Conservation (phyloP, 305 asterid genomes). For the Fraxinus floribunda region DNA sequence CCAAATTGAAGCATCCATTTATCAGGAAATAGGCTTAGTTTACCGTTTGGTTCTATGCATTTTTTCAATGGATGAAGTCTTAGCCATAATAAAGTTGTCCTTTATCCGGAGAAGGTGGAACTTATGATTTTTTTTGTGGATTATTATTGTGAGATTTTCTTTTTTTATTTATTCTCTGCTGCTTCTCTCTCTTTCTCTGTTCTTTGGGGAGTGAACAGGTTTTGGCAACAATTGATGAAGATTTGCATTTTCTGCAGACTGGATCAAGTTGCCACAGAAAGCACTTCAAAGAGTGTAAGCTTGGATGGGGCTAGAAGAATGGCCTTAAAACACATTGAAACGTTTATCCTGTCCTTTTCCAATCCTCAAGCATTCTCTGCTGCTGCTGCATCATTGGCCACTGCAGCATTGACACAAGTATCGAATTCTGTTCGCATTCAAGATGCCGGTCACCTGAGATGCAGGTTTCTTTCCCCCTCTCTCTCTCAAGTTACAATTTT, state of each 20-base stretch:
- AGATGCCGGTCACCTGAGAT: constrained; percentile 95
- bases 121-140: constrained; percentile 2
- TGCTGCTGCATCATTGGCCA: constrained; percentile 73
- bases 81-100: background rate
- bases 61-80: background rate
- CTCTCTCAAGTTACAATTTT: background rate
- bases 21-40: background rate
- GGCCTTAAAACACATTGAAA: constrained; percentile 76
- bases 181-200: background rate
- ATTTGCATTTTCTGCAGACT: constrained; percentile 47
- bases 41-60: background rate
- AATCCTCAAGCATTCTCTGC: constrained; percentile 76
- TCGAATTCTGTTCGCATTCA: constrained; percentile 78
- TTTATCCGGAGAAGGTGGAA: background rate
- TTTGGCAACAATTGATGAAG: constrained; percentile 3
- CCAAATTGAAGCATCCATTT: background rate
- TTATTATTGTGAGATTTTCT: background rate
- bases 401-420: constrained; percentile 70
- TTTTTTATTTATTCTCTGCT: constrained; percentile 1
- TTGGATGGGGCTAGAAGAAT: constrained; percentile 66
- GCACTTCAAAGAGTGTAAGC: constrained; percentile 60
- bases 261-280: constrained; percentile 68
- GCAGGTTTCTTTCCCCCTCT: constrained; percentile 57
- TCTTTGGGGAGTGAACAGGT: background rate
- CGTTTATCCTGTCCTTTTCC: constrained; percentile 64